Conservation (phyloP, 768 basidiomycete genomes). For the Tricholoma flavovirens region DNA sequence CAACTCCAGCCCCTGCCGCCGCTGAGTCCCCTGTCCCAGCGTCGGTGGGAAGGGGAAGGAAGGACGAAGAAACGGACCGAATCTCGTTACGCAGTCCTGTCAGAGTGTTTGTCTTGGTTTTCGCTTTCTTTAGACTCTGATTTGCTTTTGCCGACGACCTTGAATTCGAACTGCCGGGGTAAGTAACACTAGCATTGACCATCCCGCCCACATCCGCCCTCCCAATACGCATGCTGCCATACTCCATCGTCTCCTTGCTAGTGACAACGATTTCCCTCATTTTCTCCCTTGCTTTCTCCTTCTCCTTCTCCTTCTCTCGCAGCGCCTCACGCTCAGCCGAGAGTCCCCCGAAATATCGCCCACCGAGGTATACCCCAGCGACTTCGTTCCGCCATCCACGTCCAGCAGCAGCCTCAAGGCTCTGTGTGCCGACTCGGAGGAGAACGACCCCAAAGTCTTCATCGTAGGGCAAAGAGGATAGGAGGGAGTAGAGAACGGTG, state of each 20-base stretch:
- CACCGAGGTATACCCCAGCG: constrained; percentile 36
- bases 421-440: constrained; percentile 67
- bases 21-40: not conserved
- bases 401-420: constrained; percentile 67
- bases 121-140: not conserved
- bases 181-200: constrained; percentile 1
- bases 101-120: not conserved
- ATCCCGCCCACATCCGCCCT: constrained; percentile 6
- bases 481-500: constrained; percentile 10
- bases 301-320: not conserved
- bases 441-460: constrained; percentile 72
- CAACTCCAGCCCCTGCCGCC: not conserved
- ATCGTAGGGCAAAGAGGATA: constrained; percentile 44
- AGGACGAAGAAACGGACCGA: not conserved
- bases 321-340: not conserved
- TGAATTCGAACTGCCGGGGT: not conserved
- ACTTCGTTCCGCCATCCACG: constrained; percentile 74
- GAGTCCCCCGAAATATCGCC: not conserved
- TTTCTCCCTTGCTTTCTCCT: not conserved
- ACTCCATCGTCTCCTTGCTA: constrained; percentile 8
- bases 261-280: too few species aligned
- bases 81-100: not conserved
- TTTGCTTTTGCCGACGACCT: not conserved
- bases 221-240: constrained; percentile 4
- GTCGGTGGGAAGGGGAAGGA: not conserved